Evolutionary conservation across 2,329 filamentous ascomycete genomes (phyloP).

Genomic region (Calonectria pseudoreteaudii): DNA sequence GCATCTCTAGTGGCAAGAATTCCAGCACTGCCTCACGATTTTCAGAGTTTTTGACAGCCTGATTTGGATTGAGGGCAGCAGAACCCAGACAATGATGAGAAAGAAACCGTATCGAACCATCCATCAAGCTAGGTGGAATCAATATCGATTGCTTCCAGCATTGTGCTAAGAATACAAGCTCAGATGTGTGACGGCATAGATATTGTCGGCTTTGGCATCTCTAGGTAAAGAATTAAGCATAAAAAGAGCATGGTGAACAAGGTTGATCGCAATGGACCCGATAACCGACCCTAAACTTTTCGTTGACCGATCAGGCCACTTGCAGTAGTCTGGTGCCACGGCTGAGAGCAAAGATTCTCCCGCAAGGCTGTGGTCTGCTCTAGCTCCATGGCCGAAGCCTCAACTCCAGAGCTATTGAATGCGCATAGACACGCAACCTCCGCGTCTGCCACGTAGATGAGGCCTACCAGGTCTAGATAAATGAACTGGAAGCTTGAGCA

Average conservation of each 20-base stretch:
- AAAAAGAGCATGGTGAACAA: neutral
- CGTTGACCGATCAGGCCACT: too few relatives aligned
- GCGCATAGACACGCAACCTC: too few relatives aligned
- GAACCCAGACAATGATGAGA: neutral
- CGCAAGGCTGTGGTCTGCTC: too few relatives aligned
- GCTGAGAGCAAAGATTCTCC: too few relatives aligned
- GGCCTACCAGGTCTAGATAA: too few relatives aligned
- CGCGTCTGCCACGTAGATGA: too few relatives aligned
- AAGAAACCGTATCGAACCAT: neutral
- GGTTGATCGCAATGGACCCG: neutral
- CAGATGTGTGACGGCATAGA: too few relatives aligned
- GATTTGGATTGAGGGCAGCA: neutral
- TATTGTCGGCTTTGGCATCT: neutral
- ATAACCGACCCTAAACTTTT: too few relatives aligned
- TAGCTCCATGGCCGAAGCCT: too few relatives aligned
- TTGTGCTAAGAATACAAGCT: neutral
- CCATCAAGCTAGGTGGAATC: neutral
- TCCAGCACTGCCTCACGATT: neutral
- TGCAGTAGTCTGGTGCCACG: too few relatives aligned
- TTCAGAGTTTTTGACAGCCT: neutral
- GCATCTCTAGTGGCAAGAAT: neutral
- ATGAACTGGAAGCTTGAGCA: too few relatives aligned
- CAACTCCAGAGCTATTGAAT: too few relatives aligned
- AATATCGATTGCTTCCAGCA: neutral
- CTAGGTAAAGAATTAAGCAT: neutral